phyloP scores from a whole-genome alignment of 495 filamentous ascomycete species.

The Daldinia loculata region DNA sequence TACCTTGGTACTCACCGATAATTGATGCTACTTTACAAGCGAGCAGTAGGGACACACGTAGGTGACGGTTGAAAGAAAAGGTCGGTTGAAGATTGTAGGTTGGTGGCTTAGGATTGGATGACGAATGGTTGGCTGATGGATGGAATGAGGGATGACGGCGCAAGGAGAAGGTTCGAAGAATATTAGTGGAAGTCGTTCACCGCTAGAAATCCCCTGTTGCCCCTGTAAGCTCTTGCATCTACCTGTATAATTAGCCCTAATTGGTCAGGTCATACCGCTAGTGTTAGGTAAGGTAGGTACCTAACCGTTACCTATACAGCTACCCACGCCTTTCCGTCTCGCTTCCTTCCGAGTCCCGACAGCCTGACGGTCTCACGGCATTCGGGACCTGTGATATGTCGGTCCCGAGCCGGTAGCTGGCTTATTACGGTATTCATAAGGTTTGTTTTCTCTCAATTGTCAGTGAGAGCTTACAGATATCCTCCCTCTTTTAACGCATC shows the following conservation, averaged over 20 bases:
- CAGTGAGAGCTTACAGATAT: too few relatives aligned
- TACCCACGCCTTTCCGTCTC: background rate
- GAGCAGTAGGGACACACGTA: background rate
- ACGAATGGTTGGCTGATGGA: background rate
- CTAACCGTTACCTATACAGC: background rate
- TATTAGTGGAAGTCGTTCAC: constrained; percentile 2
- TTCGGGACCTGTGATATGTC: constrained; percentile 6
- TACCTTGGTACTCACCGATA: background rate
- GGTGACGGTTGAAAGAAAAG: background rate
- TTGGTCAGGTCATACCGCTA: background rate
- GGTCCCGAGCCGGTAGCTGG: constrained; percentile 12
- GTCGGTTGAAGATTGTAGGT: background rate
- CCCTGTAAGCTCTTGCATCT: background rate
- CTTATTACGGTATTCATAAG: constrained; percentile 5
- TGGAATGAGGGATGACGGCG: background rate
- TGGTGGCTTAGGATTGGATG: background rate
- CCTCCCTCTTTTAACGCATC: too few relatives aligned
- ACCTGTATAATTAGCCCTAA: background rate
- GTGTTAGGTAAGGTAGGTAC: background rate
- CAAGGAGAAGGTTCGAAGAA: constrained; percentile 5
- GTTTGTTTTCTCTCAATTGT: too few relatives aligned
- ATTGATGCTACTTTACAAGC: background rate
- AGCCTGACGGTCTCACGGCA: constrained; percentile 20
- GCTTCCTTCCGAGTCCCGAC: constrained; percentile 27
- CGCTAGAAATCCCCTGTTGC: background rate